Percentiles rank a stretch among this genome's conserved stretches.
Evolutionary conservation across 2,329 filamentous ascomycete species (phyloP).

Genomic region (Arthroderma sp.): DNA sequence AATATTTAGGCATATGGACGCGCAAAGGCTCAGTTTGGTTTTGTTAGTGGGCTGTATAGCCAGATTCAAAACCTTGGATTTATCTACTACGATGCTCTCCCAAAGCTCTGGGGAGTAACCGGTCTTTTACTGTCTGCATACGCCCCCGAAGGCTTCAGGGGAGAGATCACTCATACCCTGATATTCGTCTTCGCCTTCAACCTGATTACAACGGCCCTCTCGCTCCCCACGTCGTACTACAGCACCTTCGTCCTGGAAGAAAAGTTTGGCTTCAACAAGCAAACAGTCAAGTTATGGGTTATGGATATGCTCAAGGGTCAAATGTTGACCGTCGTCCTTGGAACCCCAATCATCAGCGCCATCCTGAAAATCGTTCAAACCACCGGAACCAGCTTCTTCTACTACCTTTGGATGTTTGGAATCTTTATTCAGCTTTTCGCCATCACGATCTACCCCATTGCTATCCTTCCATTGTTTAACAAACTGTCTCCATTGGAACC

Average conservation of each 20-base stretch:
- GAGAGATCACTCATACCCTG: conserved; percentile 88
- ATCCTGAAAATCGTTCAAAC: conserved; percentile 91
- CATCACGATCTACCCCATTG: conserved; percentile 91
- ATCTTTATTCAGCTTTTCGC: conserved; percentile 82
- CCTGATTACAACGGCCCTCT: conserved; percentile 65
- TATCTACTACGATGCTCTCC: conserved; percentile 81
- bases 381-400: conserved; percentile 91
- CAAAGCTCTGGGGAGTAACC: conserved; percentile 76
- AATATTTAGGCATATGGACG: conserved; percentile 65
- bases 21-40: conserved; percentile 82
- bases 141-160: conserved; percentile 61
- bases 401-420: conserved; percentile 92
- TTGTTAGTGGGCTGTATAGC: conserved; percentile 68
- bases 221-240: conserved; percentile 75
- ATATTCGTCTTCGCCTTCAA: conserved; percentile 84
- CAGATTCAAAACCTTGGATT: conserved; percentile 81
- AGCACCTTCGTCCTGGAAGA: conserved; percentile 93
- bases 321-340: conserved; percentile 64
- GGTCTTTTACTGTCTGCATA: conserved; percentile 62
- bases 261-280: conserved; percentile 98
- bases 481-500: conserved; percentile 87
- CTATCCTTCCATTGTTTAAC: conserved; percentile 93
- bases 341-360: conserved; percentile 76
- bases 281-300: conserved; percentile 77
- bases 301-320: conserved; percentile 88